Percentiles rank a stretch among this genome's conserved stretches.
Evolutionary conservation across 768 basidiomycete genomes (phyloP).

Genomic region (Termitomyces sp.): DNA sequence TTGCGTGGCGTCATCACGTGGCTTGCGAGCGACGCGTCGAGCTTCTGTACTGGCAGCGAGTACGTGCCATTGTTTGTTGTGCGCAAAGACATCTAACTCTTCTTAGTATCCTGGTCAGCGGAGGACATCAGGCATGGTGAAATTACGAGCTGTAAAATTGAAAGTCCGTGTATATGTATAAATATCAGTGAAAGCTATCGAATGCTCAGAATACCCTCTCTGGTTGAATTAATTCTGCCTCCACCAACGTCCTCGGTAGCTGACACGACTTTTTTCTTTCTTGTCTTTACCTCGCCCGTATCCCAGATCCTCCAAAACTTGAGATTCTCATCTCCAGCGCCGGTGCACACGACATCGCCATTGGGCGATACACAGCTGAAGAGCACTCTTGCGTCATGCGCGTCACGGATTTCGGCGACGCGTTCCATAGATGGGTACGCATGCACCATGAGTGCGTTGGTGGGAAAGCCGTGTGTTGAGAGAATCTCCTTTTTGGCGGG

Average conservation of each 20-base stretch:
- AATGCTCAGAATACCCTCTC: constrained; percentile 44
- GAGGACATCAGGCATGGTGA: constrained; percentile 63
- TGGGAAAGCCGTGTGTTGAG: constrained; percentile 93
- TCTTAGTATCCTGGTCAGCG: constrained; percentile 52
- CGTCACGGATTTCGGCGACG: constrained; percentile 81
- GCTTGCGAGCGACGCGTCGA: constrained; percentile 73
- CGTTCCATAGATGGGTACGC: constrained; percentile 82
- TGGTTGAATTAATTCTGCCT: constrained; percentile 41
- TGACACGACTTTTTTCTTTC: constrained; percentile 44
- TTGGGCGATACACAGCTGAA: constrained; percentile 83
- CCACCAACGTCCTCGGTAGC: constrained; percentile 30
- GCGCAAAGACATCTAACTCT: neutral
- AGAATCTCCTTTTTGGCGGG: constrained; percentile 86
- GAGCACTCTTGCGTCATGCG: constrained; percentile 88
- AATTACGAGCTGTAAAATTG: neutral
- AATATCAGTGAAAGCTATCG: constrained; percentile 15
- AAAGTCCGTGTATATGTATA: neutral
- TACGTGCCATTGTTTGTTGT: constrained; percentile 30
- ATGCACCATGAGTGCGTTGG: constrained; percentile 77
- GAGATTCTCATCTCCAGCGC: constrained; percentile 91
- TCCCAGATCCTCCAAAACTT: constrained; percentile 96
- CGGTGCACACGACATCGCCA: constrained; percentile 89
- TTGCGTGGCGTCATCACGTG: constrained; percentile 66
- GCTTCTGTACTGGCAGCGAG: constrained; percentile 82
- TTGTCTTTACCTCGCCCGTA: constrained; percentile 36